Evolutionary conservation across 1,284 basidiomycete genomes (phyloP).

Genomic region (Butyriboletus appendiculatus): DNA sequence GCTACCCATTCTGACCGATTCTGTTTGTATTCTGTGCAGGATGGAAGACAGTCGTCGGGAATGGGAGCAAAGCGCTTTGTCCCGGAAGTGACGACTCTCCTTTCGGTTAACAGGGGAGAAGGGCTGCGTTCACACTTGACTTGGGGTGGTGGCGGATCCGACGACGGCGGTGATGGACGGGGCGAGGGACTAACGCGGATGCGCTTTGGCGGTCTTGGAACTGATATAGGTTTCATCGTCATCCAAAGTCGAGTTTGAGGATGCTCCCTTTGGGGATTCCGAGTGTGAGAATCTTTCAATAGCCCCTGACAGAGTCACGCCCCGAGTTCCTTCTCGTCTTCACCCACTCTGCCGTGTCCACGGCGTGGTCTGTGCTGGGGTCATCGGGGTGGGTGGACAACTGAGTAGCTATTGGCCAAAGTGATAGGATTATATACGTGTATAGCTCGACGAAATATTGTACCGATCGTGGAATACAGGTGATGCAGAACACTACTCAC

Average conservation of each 20-base stretch:
- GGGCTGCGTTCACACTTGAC: constrained; percentile 25
- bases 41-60: constrained; percentile 27
- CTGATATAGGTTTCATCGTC: background rate
- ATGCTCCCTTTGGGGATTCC: background rate
- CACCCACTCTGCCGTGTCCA: too few species aligned
- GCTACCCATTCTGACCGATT: constrained; percentile 27
- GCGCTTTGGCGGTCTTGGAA: constrained; percentile 19
- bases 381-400: too few species aligned
- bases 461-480: too few species aligned
- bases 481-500: too few species aligned
- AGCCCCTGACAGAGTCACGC: too few species aligned
- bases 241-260: too few species aligned
- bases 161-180: background rate
- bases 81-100: constrained; percentile 25
- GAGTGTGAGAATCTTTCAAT: too few species aligned
- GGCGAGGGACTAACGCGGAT: background rate
- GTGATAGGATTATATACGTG: too few species aligned
- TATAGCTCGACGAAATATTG: too few species aligned
- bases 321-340: too few species aligned
- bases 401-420: too few species aligned
- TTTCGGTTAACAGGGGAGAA: constrained; percentile 18
- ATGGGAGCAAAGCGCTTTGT: constrained; percentile 30
- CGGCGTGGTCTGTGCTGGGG: too few species aligned
- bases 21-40: constrained; percentile 20
- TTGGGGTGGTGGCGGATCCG: background rate